phyloP scores from a whole-genome alignment of 768 basidiomycete species.

The Kwoniella botswanensis region DNA sequence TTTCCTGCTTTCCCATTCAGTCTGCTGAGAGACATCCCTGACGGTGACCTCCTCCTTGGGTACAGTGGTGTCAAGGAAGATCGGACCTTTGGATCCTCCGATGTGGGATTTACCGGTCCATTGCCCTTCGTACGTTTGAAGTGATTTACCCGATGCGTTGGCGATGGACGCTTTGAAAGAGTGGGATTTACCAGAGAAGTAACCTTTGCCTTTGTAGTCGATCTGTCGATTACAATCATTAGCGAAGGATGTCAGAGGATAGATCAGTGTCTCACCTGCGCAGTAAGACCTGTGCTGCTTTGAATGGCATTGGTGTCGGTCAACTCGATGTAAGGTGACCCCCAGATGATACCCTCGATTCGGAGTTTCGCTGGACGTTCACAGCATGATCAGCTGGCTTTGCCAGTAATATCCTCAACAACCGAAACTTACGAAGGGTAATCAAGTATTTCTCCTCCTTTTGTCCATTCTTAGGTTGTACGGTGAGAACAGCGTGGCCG shows the following conservation, averaged over 20 bases:
- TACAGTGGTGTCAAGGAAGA: slow-evolving; percentile 77
- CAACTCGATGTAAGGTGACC: slow-evolving; percentile 88
- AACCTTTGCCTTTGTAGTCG: slow-evolving; percentile 96
- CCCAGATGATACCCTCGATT: slow-evolving; percentile 87
- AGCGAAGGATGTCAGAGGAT: background rate
- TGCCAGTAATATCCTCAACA: no score
- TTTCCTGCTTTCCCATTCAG: slow-evolving; percentile 83
- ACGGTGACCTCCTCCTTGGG: slow-evolving; percentile 78
- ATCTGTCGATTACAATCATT: slow-evolving; percentile 60
- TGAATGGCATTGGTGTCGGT: slow-evolving; percentile 80
- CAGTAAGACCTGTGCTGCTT: slow-evolving; percentile 67
- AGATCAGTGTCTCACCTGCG: slow-evolving; percentile 60
- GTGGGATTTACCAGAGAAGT: slow-evolving; percentile 91
- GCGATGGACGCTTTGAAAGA: slow-evolving; percentile 82
- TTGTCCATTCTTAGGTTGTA: slow-evolving; percentile 65
- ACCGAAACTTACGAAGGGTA: slow-evolving; percentile 67
- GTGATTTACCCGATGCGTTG: slow-evolving; percentile 60
- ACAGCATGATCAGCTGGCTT: no score
- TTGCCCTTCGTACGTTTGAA: slow-evolving; percentile 57
- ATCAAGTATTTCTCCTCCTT: slow-evolving; percentile 77
- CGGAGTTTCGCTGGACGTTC: slow-evolving; percentile 67
- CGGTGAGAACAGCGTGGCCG: slow-evolving; percentile 84
- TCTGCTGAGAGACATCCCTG: slow-evolving; percentile 64
- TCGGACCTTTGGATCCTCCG: slow-evolving; percentile 59
- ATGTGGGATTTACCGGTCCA: slow-evolving; percentile 62